These are phyloP conservation scores for Acacia confusa DNA, from an alignment of 306 rosid species.

Conservation along the genomic window DNA sequence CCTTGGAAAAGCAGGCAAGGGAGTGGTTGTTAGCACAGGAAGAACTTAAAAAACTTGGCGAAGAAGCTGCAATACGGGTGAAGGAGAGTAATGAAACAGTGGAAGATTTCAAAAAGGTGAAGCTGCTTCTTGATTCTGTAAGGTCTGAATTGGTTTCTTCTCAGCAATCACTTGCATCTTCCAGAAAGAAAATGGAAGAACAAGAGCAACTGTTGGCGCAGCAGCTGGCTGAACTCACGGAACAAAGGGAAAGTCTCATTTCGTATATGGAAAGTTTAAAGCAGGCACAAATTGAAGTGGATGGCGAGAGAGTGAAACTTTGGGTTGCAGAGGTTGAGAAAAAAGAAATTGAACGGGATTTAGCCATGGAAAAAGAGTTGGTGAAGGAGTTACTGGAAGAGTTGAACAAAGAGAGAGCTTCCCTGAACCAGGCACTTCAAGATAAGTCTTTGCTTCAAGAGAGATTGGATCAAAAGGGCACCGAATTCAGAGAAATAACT, in stretches of 20 bases:
- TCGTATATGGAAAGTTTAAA: constrained; percentile 63
- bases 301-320: constrained; percentile 69
- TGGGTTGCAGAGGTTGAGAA: constrained; percentile 60
- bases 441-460: constrained; percentile 58
- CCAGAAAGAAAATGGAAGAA: constrained; percentile 69
- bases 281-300: constrained; percentile 74
- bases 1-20: constrained; percentile 72
- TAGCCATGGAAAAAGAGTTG: constrained; percentile 60
- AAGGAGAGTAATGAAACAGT: constrained; percentile 54
- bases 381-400: constrained; percentile 60
- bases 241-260: constrained; percentile 61
- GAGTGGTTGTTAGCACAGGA: constrained; percentile 78
- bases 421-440: constrained; percentile 61
- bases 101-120: constrained; percentile 67
- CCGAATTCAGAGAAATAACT: constrained; percentile 45
- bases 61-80: constrained; percentile 51
- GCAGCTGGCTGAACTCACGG: constrained; percentile 67
- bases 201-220: constrained; percentile 65
- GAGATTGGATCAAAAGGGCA: constrained; percentile 53
- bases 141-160: constrained; percentile 85
- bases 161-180: constrained; percentile 71
- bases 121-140: constrained; percentile 67
- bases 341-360: constrained; percentile 61
- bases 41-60: constrained; percentile 67
- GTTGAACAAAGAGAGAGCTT: constrained; percentile 63